Evolutionary conservation across 2,329 filamentous ascomycete species (phyloP).

Genomic region (Samsoniella hepiali): DNA sequence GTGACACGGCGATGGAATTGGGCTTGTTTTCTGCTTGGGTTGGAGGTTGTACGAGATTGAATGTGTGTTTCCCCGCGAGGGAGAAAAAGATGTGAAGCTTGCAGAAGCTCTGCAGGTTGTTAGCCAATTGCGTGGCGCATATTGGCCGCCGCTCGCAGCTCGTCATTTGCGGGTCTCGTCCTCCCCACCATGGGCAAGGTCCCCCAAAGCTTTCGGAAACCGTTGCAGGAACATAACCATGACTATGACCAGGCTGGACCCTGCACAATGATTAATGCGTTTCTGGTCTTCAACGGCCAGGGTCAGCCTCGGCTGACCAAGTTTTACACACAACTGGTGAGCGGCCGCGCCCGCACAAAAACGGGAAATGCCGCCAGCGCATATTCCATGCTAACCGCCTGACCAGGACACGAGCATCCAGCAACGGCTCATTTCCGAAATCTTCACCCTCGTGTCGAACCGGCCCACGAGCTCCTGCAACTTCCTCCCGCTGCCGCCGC

Average conservation of each 20-base stretch:
- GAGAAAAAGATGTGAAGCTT: background rate
- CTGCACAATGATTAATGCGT: conserved; percentile 87
- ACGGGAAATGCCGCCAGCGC: background rate
- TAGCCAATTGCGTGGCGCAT: conserved; percentile 17
- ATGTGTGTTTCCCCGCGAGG: conserved; percentile 1
- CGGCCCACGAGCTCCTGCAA: conserved; percentile 92
- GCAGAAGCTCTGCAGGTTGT: conserved; percentile 1
- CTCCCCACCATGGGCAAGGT: background rate
- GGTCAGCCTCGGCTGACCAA: conserved; percentile 95
- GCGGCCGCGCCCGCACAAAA: conserved; percentile 16
- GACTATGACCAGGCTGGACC: conserved; percentile 25
- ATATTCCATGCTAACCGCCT: background rate
- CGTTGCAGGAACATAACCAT: background rate
- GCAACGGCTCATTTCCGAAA: conserved; percentile 93
- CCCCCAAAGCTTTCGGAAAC: background rate
- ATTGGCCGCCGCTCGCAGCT: conserved; percentile 11
- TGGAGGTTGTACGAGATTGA: background rate
- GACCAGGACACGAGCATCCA: conserved; percentile 90
- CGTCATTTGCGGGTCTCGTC: conserved; percentile 18
- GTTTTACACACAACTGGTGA: conserved; percentile 94
- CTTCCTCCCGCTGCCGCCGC: conserved; percentile 77
- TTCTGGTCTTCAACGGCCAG: conserved; percentile 97
- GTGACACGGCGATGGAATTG: background rate
- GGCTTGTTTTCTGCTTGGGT: background rate
- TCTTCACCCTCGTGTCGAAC: conserved; percentile 92